Percentiles rank a stretch among this genome's conserved stretches.
These are phyloP conservation scores for Sporobolomyces phaffii DNA, from an alignment of 768 basidiomycete species.

Conservation along the genomic window DNA sequence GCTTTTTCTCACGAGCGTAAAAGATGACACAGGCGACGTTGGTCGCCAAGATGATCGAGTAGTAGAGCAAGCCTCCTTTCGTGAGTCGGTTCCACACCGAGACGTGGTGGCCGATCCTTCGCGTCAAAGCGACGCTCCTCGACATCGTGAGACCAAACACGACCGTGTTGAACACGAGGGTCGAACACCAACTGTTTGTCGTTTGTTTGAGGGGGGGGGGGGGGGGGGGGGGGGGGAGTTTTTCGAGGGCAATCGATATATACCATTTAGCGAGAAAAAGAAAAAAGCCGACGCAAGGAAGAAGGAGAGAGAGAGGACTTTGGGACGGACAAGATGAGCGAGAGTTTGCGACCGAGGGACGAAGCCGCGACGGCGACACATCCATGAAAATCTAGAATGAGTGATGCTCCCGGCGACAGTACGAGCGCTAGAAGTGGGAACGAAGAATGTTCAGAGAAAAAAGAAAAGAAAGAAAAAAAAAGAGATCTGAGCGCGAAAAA, in stretches of 20 bases:
- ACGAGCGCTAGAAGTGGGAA: background rate
- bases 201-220: too few relatives aligned
- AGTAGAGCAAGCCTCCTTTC: background rate
- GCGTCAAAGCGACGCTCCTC: background rate
- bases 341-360: background rate
- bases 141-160: background rate
- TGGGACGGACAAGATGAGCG: background rate
- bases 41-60: background rate
- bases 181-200: background rate
- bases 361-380: background rate
- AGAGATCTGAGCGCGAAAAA: too few relatives aligned
- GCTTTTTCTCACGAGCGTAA: background rate
- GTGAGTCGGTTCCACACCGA: background rate
- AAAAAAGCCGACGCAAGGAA: too few relatives aligned
- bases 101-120: background rate
- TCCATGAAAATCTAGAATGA: conserved; percentile 1
- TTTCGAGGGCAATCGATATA: too few relatives aligned
- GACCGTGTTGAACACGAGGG: background rate
- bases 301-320: too few relatives aligned
- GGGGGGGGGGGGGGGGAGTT: too few relatives aligned
- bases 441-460: background rate
- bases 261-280: too few relatives aligned
- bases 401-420: background rate
- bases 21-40: background rate
- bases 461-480: background rate